Evolutionary conservation across 208 protist species (phyloP), one percentile per base, ranked within the genome.

Genomic region (Zelonia costaricensis): DNA sequence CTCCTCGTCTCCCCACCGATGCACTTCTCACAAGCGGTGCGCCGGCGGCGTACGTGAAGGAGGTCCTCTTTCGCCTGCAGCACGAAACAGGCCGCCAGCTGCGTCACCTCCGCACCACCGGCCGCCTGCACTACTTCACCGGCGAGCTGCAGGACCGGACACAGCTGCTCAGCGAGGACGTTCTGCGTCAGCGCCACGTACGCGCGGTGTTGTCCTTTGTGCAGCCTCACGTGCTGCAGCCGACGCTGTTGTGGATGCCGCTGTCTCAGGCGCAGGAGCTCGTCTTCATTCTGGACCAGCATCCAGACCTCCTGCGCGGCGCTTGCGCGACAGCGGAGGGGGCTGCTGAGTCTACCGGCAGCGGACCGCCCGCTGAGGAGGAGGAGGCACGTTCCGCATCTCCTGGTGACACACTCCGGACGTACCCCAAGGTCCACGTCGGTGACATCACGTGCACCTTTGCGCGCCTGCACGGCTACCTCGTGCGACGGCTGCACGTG

Each of bases 211-310:
- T 94, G 31, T 67, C 68, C 38, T 71, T 88, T 12, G 81, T 89
- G 5, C 68, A 83, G 51, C 71, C 80, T 2, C 84, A 91, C 49
- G 69, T 79, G 28, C 36, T 72, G 66, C 78, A 86, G 53, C 85
- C 88, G 6, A 87, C 72, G 1, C 62, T 92, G 51, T 46, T 91
- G 35, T 94, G 82, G 83, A 94, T 94, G 88, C 88, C 88, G 31
- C 71, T 94, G 44, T 64, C 59, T 25, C 78, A 88, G 57, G 59
- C 85, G 49, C 85, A 94, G 70, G 84, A 94, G 63, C 8, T 94
- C 5, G 30, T 91, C 10, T 86, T 80, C 43, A 45, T 91, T 3
- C 31, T 91, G 3, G 27, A 33, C 4, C 57, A 79, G 13, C 74
- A 83, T 47, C 74, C 70, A 1, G 27, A 80, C n/a, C 52, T 86